A percentile compares a stretch with the other conserved stretches of the same genome.
Conservation (phyloP, 2,329 filamentous ascomycete species). For the Dendryphion nanum region DNA sequence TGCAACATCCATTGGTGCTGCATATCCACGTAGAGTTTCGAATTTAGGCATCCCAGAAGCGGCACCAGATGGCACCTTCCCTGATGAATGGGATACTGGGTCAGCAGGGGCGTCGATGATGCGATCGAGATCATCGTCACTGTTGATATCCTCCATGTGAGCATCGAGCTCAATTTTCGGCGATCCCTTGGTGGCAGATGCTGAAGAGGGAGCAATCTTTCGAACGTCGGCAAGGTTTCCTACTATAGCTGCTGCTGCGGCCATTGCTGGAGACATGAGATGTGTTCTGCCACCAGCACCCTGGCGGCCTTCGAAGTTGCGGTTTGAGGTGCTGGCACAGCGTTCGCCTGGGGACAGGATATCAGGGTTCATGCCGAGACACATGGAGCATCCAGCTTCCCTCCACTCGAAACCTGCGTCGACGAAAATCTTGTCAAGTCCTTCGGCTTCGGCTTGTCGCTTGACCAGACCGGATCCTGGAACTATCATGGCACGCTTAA, state of each 20-base stretch:
- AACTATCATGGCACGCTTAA: conserved; percentile 94
- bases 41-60: conserved; percentile 76
- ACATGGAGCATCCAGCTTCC: conserved; percentile 98
- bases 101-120: conserved; percentile 63
- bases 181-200: conserved; percentile 47
- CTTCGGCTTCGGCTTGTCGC: conserved; percentile 84
- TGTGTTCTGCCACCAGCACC: conserved; percentile 89
- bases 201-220: conserved; percentile 60
- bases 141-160: conserved; percentile 56
- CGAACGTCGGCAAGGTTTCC: conserved; percentile 92
- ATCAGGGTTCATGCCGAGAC: conserved; percentile 98
- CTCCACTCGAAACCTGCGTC: conserved; percentile 97
- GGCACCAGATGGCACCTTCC: conserved; percentile 47
- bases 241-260: conserved; percentile 82
- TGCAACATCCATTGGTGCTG: conserved; percentile 79
- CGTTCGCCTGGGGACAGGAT: conserved; percentile 90
- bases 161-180: conserved; percentile 60
- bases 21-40: conserved; percentile 77
- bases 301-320: conserved; percentile 96
- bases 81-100: conserved; percentile 66
- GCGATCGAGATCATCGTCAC: conserved; percentile 63
- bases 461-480: conserved; percentile 95
- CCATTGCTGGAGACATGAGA: conserved; percentile 96
- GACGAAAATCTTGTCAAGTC: conserved; percentile 86
- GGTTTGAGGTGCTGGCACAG: conserved; percentile 93